phyloP scores from a whole-genome alignment of 2,329 filamentous ascomycete genomes.

The Cercospora janseana region DNA sequence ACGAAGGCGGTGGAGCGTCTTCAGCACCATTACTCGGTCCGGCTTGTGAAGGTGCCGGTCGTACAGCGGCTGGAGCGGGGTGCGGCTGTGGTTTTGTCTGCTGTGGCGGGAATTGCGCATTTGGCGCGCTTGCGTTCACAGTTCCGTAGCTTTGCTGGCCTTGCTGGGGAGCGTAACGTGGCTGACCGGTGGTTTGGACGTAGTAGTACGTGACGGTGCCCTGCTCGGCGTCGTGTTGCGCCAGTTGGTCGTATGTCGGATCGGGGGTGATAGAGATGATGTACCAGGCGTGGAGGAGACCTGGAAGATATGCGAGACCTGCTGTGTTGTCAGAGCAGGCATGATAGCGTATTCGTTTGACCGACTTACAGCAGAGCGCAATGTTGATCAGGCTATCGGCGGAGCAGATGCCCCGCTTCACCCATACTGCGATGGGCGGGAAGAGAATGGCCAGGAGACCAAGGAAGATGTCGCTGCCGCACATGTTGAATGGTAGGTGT shows the following conservation, averaged over 20 bases:
- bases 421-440: conserved; percentile 71
- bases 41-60: conserved; percentile 40
- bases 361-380: conserved; percentile 65
- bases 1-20: conserved; percentile 69
- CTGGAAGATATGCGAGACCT: conserved; percentile 61
- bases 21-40: conserved; percentile 38
- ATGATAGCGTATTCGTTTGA: background rate
- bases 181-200: conserved; percentile 43
- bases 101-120: conserved; percentile 42
- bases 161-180: conserved; percentile 28
- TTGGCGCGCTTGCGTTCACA: conserved; percentile 38
- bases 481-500: conserved; percentile 46
- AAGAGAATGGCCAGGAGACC: conserved; percentile 61
- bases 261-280: conserved; percentile 92
- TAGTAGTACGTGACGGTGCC: conserved; percentile 74
- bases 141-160: conserved; percentile 41
- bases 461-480: conserved; percentile 60
- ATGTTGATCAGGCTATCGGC: conserved; percentile 94
- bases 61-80: conserved; percentile 39
- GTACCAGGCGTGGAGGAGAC: conserved; percentile 95
- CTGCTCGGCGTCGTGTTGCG: conserved; percentile 60
- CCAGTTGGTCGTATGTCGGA: conserved; percentile 59
- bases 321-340: conserved; percentile 3
- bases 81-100: conserved; percentile 31
- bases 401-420: conserved; percentile 89